A percentile compares a stretch with the other conserved stretches of the same genome.
phyloP scores from a whole-genome alignment of 164 flowering plant genomes.

The Paratinospora sagittata region DNA sequence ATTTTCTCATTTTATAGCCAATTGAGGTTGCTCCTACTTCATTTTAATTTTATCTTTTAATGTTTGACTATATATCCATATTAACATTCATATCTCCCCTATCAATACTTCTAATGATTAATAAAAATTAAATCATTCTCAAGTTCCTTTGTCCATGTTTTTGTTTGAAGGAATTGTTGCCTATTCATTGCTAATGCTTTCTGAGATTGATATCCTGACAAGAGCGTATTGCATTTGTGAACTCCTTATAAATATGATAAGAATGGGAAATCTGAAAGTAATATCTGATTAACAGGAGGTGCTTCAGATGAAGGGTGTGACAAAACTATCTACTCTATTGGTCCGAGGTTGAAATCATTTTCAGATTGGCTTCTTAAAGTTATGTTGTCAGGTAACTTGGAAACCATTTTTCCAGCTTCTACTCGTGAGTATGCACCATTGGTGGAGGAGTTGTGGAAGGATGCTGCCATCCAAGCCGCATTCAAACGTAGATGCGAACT shows the following conservation, averaged over 20 bases:
- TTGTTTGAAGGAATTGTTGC: background rate
- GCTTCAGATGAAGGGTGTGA: conserved; percentile 17
- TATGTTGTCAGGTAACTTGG: conserved; percentile 81
- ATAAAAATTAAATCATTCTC: background rate
- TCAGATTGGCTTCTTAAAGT: conserved; percentile 92
- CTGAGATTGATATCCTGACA: background rate
- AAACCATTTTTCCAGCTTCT: conserved; percentile 89
- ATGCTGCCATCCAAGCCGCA: conserved; percentile 78
- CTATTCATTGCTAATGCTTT: background rate
- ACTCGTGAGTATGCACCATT: conserved; percentile 93
- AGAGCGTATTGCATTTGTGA: background rate
- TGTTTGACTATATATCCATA: too few species aligned
- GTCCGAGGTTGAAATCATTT: conserved; percentile 68
- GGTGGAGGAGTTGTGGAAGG: conserved; percentile 84
- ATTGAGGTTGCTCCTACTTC: too few species aligned
- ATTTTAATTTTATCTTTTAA: too few species aligned
- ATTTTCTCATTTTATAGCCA: too few species aligned
- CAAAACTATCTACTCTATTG: conserved; percentile 50
- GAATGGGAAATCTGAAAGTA: conserved; percentile 5
- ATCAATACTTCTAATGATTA: background rate
- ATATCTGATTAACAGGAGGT: conserved; percentile 32
- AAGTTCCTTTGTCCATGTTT: background rate
- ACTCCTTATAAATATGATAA: background rate
- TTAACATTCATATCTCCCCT: too few species aligned
- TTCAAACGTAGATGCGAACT: conserved; percentile 72